Evolutionary conservation across 805 yeast genomes (phyloP).

Genomic region (Candida chilensis): DNA sequence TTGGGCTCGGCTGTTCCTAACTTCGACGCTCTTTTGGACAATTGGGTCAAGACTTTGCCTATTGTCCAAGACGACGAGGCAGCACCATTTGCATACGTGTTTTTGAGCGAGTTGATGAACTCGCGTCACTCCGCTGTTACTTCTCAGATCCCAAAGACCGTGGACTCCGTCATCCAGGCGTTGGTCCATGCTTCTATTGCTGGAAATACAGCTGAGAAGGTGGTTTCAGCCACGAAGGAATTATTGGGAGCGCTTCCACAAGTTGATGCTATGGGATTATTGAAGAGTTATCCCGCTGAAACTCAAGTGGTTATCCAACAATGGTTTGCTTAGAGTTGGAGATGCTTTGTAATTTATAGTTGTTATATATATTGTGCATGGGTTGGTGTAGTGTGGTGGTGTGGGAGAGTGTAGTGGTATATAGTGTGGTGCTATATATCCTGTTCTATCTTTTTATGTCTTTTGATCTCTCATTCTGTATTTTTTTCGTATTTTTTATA

Average conservation of each 20-base stretch:
- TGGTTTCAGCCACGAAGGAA: conserved; percentile 53
- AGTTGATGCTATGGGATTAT: conserved; percentile 53
- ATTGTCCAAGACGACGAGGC: conserved; percentile 79
- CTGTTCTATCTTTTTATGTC: too few relatives aligned
- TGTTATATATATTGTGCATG: too few relatives aligned
- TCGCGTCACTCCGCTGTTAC: conserved; percentile 52
- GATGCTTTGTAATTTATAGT: not conserved
- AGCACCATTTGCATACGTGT: conserved; percentile 75
- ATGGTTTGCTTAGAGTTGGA: conserved; percentile 32
- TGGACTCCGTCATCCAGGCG: conserved; percentile 69
- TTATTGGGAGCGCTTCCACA: conserved; percentile 60
- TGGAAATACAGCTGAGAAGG: conserved; percentile 64
- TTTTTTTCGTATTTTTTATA: too few relatives aligned
- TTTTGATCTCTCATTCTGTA: too few relatives aligned
- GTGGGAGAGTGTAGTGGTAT: too few relatives aligned
- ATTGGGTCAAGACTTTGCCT: conserved; percentile 81
- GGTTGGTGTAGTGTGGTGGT: too few relatives aligned
- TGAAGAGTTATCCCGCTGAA: conserved; percentile 55
- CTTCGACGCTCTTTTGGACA: conserved; percentile 50
- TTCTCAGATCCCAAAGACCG: conserved; percentile 47
- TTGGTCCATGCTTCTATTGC: conserved; percentile 54
- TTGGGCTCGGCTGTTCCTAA: conserved; percentile 54
- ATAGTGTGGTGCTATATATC: too few relatives aligned
- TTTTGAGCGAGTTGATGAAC: conserved; percentile 64
- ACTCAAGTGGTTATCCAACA: conserved; percentile 51